A percentile compares a stretch with the other conserved stretches of the same genome.
Evolutionary conservation across 164 flowering plant species (phyloP).

Genomic region (Cinnamomum micranthum): DNA sequence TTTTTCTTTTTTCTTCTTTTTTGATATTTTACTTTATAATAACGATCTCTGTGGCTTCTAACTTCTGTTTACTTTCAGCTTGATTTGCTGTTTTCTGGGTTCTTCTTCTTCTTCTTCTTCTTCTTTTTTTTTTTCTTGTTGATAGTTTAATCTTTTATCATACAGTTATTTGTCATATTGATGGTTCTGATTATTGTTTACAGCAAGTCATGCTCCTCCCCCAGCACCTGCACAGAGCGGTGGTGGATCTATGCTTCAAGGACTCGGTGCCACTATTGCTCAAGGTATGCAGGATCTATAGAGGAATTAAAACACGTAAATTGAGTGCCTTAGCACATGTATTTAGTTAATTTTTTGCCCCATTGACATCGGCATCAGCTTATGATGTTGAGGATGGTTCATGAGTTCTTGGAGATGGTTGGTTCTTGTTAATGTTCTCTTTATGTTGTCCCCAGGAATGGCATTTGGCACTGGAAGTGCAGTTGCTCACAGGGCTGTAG

Average conservation of each 20-base stretch:
- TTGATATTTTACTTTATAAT: too few species aligned
- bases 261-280: constrained; percentile 77
- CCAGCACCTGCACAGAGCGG: constrained; percentile 64
- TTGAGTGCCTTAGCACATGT: not conserved
- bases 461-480: constrained; percentile 96
- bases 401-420: not conserved
- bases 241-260: constrained; percentile 65
- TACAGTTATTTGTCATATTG: not conserved
- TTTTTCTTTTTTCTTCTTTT: too few species aligned
- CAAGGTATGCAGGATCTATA: constrained; percentile 48
- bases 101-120: too few species aligned
- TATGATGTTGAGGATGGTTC: not conserved
- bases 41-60: too few species aligned
- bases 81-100: constrained; percentile 18
- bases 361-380: not conserved
- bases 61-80: too few species aligned
- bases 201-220: constrained; percentile 77
- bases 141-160: not conserved
- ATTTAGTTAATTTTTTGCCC: not conserved
- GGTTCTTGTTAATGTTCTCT: not conserved
- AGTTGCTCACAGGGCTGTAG: constrained; percentile 90
- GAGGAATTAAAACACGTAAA: not conserved
- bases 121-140: not conserved
- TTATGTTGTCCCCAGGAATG: constrained; percentile 40
- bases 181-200: constrained; percentile 9